phyloP scores from a whole-genome alignment of 306 rosid genomes.

The Hippophae rhamnoides region DNA sequence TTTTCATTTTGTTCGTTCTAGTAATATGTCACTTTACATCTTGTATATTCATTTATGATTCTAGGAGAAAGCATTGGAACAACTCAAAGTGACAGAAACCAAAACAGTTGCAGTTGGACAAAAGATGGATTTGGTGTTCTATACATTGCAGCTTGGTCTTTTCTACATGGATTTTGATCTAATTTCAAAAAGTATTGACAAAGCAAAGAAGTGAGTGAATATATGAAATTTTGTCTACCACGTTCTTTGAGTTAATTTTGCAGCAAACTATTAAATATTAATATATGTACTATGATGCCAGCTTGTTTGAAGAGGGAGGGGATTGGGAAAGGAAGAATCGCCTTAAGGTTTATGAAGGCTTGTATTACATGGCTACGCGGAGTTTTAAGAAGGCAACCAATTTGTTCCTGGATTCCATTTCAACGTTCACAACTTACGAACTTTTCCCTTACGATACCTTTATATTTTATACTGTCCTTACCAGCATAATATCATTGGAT shows the following conservation, averaged over 20 bases:
- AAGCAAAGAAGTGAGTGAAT: constrained; percentile 63
- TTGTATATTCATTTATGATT: constrained; percentile 15
- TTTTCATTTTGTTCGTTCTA: neutral
- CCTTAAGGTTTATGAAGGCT: constrained; percentile 89
- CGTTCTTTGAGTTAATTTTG: constrained; percentile 5
- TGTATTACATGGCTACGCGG: constrained; percentile 82
- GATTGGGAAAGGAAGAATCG: constrained; percentile 99
- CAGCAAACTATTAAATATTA: constrained; percentile 15
- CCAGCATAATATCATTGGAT: constrained; percentile 89
- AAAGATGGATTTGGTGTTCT: constrained; percentile 93
- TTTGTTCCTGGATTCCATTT: constrained; percentile 85
- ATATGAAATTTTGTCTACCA: constrained; percentile 3
- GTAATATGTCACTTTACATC: constrained; percentile 10
- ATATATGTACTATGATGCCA: constrained; percentile 25
- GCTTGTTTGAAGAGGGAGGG: constrained; percentile 99
- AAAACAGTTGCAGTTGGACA: constrained; percentile 97
- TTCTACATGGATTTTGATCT: constrained; percentile 96
- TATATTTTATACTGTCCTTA: constrained; percentile 85
- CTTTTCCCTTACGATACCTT: constrained; percentile 82
- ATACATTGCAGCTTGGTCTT: constrained; percentile 84
- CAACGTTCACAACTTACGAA: constrained; percentile 90
- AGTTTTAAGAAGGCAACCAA: constrained; percentile 83
- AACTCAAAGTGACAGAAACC: constrained; percentile 81
- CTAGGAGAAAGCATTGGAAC: constrained; percentile 88
- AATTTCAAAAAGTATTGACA: constrained; percentile 88